Base-by-base conservation (phyloP, 2,329 filamentous ascomycete species). In the Penicillium palitans region DNA sequence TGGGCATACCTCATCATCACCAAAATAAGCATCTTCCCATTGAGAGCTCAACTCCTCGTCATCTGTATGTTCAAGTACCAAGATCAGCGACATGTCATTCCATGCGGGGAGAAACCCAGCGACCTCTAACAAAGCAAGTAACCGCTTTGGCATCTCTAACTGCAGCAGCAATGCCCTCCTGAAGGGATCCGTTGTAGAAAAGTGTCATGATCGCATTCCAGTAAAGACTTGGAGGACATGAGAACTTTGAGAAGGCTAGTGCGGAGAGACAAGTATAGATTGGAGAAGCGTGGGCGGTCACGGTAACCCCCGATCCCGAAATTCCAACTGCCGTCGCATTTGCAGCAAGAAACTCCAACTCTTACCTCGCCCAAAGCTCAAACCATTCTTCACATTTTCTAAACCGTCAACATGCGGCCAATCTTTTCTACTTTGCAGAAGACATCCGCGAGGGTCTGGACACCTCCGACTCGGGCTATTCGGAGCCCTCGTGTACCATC, bases 81-180 rank as follows among this genome's bases (percentile, higher is more conserved):
- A 57, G 56, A 53, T 60, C 52, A 60, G 54, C 48, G 33, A 44
- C 50, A 49, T 54, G 50, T 40, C 52, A 54, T n/a, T 52, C 40
- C 51, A 54, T 58, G 61, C 60, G 59, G 62, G 56, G 61, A 63
- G 60, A 62, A 44, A 45, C 6, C 25, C 31, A 62, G 79, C 64
- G 74, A 91, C 90, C 88, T 70, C 87, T 85, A 33, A 96, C 88
- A 74, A 97, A 96, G 77, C 91, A 96, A 31, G 90, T 84, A 0
- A 97, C 90, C 19, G 89, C 82, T 75, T 93, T 96, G 59, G 85
- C 80, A 72, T 93, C 81, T 60, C 85, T 83, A 7, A 97, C 82
- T 13, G 93, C 91, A 21, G 84, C 80, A 33, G 84, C 82, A 66
- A 97, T 96, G 58, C 91, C 93, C 68, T 89, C 88, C 68, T 96